Conservation (phyloP, 1,139 yeast genomes). For the Saccharomycopsis hybrid region DNA sequence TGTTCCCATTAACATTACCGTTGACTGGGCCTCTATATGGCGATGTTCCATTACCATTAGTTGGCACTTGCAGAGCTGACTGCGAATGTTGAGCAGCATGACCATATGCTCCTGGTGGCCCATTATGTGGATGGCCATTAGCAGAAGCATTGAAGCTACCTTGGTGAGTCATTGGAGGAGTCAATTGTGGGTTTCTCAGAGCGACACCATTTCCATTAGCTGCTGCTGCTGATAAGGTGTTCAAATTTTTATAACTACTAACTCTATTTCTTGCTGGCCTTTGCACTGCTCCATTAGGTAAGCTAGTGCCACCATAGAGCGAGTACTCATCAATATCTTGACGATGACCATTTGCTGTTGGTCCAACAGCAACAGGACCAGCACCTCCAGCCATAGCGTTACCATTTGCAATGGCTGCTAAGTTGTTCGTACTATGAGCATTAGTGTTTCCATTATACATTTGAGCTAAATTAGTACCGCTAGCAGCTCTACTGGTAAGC, state of each 20-base stretch:
- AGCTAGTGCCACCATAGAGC: constrained; percentile 17
- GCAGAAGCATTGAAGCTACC: not conserved
- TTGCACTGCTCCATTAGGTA: constrained; percentile 12
- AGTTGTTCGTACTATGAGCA: not conserved
- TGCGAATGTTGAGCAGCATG: no score
- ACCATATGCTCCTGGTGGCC: not conserved
- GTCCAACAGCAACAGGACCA: not conserved
- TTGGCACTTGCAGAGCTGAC: constrained; percentile 1
- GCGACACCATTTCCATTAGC: not conserved
- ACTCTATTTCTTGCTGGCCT: constrained; percentile 14
- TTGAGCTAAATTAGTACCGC: constrained; percentile 9
- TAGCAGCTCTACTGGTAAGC: constrained; percentile 10
- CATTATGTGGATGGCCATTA: not conserved
- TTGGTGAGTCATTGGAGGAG: not conserved
- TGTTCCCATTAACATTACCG: not conserved
- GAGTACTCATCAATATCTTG: constrained; percentile 18
- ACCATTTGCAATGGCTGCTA: no score
- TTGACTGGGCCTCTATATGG: not conserved
- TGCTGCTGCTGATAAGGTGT: no score
- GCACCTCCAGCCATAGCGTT: no score
- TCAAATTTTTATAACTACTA: constrained; percentile 15
- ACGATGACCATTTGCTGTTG: not conserved
- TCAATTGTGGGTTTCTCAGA: not conserved
- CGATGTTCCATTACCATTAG: not conserved
- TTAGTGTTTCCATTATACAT: no score